phyloP scores from a whole-genome alignment of 257 asterid genomes.

The Lycium ferocissimum region DNA sequence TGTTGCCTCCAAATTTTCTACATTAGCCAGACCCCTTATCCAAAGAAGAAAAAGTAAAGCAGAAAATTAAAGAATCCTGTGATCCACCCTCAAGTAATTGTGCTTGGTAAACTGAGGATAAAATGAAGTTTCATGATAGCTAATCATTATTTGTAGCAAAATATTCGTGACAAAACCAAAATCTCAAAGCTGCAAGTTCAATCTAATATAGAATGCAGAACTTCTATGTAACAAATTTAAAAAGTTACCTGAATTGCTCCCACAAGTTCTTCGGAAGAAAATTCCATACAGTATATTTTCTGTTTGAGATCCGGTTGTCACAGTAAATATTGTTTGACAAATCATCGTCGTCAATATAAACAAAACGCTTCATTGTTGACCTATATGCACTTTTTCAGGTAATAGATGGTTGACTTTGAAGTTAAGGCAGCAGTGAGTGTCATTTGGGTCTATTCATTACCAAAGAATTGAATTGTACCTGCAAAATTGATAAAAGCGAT shows the following conservation, averaged over 20 bases:
- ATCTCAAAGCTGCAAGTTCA: constrained; percentile 13
- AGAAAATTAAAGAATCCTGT: neutral
- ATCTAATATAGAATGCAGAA: constrained; percentile 21
- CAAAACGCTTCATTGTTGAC: constrained; percentile 82
- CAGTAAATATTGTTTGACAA: constrained; percentile 68
- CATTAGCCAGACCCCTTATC: neutral
- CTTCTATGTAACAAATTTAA: neutral
- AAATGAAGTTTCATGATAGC: neutral
- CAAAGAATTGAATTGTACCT: constrained; percentile 6
- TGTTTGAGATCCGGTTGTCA: constrained; percentile 95
- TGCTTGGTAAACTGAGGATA: neutral
- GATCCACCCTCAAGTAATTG: neutral
- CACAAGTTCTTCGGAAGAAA: constrained; percentile 96
- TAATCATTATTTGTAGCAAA: neutral
- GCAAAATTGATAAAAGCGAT: constrained; percentile 23
- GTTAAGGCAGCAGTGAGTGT: constrained; percentile 13
- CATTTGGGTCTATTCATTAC: constrained; percentile 29
- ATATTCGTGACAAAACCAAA: neutral
- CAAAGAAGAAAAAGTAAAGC: neutral
- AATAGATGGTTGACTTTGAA: constrained; percentile 22
- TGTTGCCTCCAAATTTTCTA: constrained; percentile 10
- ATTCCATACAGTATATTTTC: constrained; percentile 91
- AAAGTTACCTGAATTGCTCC: constrained; percentile 93
- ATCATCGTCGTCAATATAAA: constrained; percentile 85
- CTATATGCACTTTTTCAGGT: neutral